These are phyloP conservation scores for Wallacemonas sp. DNA, from an alignment of 208 protist species.

Conservation along the genomic window DNA sequence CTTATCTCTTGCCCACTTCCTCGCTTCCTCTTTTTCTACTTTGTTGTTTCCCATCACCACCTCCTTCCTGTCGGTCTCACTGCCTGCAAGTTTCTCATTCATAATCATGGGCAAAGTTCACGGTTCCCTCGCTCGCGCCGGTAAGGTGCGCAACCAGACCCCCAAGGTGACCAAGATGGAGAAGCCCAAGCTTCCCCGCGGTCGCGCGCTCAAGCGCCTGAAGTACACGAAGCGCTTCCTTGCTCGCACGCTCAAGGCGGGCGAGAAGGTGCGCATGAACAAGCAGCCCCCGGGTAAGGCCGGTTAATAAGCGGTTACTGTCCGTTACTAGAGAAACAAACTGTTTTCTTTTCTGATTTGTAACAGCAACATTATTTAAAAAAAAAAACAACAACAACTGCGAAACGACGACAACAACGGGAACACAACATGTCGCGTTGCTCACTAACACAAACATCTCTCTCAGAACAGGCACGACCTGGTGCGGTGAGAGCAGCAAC, in stretches of 20 bases:
- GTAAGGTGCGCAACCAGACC: slow-evolving; percentile 99
- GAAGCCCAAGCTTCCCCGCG: slow-evolving; percentile 94
- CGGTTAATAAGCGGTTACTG: slow-evolving; percentile 50
- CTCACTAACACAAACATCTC: no score
- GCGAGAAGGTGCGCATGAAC: slow-evolving; percentile 94
- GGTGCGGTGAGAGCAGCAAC: no score
- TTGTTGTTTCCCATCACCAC: neutral
- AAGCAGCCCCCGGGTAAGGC: slow-evolving; percentile 91
- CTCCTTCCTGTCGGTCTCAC: neutral
- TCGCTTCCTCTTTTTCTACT: slow-evolving; percentile 13
- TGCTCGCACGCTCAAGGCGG: slow-evolving; percentile 90
- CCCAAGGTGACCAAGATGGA: slow-evolving; percentile 96
- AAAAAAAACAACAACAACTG: no score
- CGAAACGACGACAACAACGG: no score
- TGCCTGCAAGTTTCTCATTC: slow-evolving; percentile 28
- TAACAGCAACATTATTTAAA: neutral
- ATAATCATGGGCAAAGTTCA: slow-evolving; percentile 97
- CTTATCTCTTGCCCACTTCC: slow-evolving; percentile 9
- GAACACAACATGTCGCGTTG: no score
- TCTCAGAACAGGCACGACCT: no score
- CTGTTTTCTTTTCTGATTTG: slow-evolving; percentile 6
- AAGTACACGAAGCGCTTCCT: slow-evolving; percentile 98
- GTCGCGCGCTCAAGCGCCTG: slow-evolving; percentile 96
- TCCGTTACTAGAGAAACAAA: slow-evolving; percentile 8
- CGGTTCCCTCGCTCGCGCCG: slow-evolving; percentile 97